A percentile compares a stretch with the other conserved stretches of the same genome.
Evolutionary conservation across 2,329 filamentous ascomycete species (phyloP).

Genomic region (Venturia aucupariae): DNA sequence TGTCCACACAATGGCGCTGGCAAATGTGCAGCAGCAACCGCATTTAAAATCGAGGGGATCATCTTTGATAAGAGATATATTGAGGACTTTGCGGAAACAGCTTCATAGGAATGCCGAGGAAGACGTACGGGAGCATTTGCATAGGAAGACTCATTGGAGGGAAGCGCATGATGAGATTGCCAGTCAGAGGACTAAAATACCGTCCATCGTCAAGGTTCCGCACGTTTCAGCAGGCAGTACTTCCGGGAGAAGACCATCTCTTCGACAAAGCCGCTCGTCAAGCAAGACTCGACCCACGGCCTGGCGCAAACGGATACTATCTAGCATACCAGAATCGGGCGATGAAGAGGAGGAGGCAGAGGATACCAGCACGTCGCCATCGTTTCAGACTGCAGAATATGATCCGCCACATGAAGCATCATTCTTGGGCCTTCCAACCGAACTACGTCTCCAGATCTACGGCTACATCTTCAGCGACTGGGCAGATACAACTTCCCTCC

Average conservation of each 20-base stretch:
- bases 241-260: neutral
- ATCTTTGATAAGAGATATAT: neutral
- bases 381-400: neutral
- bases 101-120: neutral
- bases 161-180: neutral
- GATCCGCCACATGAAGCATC: slow-evolving; percentile 8
- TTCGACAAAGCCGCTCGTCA: neutral
- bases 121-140: neutral
- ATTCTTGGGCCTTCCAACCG: slow-evolving; percentile 15
- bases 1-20: neutral
- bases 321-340: slow-evolving; percentile 1
- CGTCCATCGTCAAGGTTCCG: neutral
- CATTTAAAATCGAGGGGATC: neutral
- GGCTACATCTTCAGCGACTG: slow-evolving; percentile 15
- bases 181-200: neutral
- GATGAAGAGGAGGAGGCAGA: slow-evolving; percentile 1
- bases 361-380: neutral
- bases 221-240: neutral
- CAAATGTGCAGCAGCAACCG: neutral
- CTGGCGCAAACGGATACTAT: neutral
- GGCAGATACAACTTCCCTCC: slow-evolving; percentile 6
- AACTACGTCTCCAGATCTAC: slow-evolving; percentile 17
- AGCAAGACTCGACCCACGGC: slow-evolving; percentile 2
- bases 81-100: neutral
- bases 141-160: slow-evolving; percentile 6